Evolutionary conservation across 768 basidiomycete species (phyloP).

Genomic region (Xerocomus brunneocitrinus): DNA sequence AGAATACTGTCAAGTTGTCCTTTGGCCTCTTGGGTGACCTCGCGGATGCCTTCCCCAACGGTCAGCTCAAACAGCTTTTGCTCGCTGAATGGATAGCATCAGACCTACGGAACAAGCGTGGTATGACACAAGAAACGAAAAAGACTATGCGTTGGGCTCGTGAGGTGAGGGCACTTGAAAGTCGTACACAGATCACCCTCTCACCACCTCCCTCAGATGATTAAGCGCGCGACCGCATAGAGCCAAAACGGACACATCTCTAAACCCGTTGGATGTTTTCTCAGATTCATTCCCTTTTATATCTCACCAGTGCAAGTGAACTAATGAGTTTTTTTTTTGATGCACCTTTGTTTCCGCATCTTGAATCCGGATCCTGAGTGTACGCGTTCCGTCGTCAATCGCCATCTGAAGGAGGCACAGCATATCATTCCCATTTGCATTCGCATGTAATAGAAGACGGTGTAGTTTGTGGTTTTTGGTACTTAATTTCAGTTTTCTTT

Average conservation of each 20-base stretch:
- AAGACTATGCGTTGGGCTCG: conserved; percentile 91
- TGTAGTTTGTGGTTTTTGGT: conserved; percentile 24
- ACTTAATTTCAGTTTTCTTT: conserved; percentile 18
- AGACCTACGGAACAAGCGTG: conserved; percentile 68
- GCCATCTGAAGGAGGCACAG: conserved; percentile 74
- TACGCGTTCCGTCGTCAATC: conserved; percentile 29
- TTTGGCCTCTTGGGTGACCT: conserved; percentile 92
- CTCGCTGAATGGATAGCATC: conserved; percentile 74
- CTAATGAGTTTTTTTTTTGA: conserved; percentile 29
- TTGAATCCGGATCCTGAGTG: conserved; percentile 14
- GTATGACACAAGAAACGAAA: conserved; percentile 75
- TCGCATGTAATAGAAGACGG: conserved; percentile 56
- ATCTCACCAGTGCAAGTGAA: conserved; percentile 46
- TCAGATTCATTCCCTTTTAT: conserved; percentile 11
- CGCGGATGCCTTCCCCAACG: conserved; percentile 79
- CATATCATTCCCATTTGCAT: conserved; percentile 42
- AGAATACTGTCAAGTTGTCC: conserved; percentile 65
- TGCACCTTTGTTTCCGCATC: conserved; percentile 11
- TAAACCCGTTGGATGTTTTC: conserved; percentile 24
- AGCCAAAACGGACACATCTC: conserved; percentile 18
- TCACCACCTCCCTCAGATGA: conserved; percentile 47
- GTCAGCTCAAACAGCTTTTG: conserved; percentile 75
- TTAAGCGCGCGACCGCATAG: conserved; percentile 76
- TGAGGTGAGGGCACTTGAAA: conserved; percentile 53
- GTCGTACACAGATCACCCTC: background rate